Conservation (phyloP, 192 early-diverging fungal species). For the Jimgerdemannia flammicorona region DNA sequence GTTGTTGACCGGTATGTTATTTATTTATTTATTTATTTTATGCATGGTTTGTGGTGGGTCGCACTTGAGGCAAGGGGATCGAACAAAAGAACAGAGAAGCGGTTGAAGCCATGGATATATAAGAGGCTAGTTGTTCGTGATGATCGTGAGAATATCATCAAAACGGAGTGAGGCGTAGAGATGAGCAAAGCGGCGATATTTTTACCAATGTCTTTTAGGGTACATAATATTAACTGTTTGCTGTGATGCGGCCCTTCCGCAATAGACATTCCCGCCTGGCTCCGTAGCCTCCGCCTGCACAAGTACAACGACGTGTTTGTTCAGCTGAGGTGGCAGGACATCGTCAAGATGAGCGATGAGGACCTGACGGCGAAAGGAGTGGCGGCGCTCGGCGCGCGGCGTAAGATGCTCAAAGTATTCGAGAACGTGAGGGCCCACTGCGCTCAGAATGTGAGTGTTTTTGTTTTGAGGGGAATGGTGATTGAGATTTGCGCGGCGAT, state of each 20-base stretch:
- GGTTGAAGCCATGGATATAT: no score
- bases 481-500: background rate
- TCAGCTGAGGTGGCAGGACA: constrained; percentile 81
- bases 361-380: constrained; percentile 82
- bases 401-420: constrained; percentile 97
- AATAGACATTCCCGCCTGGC: constrained; percentile 89
- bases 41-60: background rate
- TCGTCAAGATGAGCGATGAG: constrained; percentile 83
- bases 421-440: constrained; percentile 59
- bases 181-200: no score
- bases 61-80: background rate
- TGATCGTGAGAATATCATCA: no score
- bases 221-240: background rate
- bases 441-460: constrained; percentile 27
- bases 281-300: constrained; percentile 88
- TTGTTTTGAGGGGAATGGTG: no score
- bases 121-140: no score
- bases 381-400: constrained; percentile 87
- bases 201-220: no score
- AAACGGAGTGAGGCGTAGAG: no score
- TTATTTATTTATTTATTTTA: background rate
- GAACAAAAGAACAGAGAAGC: constrained; percentile 6
- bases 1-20: constrained; percentile 56
- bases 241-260: background rate
- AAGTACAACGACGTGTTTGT: constrained; percentile 94